Evolutionary conservation across 495 filamentous ascomycete species (phyloP).

Genomic region (Xylaria acuta): DNA sequence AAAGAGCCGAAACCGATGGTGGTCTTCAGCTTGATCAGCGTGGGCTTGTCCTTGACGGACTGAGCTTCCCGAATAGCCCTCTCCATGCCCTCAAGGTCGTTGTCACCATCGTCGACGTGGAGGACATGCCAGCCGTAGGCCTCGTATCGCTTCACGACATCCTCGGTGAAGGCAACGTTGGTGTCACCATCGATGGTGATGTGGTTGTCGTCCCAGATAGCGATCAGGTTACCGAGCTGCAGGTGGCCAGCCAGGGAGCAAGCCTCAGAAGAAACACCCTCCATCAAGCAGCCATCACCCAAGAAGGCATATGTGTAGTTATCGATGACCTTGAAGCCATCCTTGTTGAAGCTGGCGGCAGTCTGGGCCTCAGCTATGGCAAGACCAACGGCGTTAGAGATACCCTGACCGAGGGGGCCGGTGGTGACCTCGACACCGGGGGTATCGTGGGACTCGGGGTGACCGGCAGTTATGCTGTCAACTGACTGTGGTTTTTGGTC

Average conservation of each 20-base stretch:
- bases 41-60: constrained; percentile 92
- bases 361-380: constrained; percentile 94
- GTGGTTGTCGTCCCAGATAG: constrained; percentile 97
- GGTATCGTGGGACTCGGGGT: constrained; percentile 96
- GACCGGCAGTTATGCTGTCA: constrained; percentile 94
- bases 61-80: constrained; percentile 83
- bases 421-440: constrained; percentile 98
- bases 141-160: constrained; percentile 94
- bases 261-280: constrained; percentile 94
- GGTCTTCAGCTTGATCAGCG: constrained; percentile 95
- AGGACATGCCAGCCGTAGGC: constrained; percentile 96
- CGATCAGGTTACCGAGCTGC: constrained; percentile 96
- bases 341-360: constrained; percentile 94
- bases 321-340: constrained; percentile 86
- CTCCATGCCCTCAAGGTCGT: constrained; percentile 88
- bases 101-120: constrained; percentile 87
- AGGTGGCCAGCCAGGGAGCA: constrained; percentile 92
- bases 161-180: constrained; percentile 95
- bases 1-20: constrained; percentile 98
- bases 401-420: constrained; percentile 94
- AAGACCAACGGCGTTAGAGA: constrained; percentile 93
- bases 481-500: constrained; percentile 59
- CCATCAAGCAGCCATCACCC: constrained; percentile 98
- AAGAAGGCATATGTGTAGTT: constrained; percentile 98
- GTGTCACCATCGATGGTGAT: constrained; percentile 96